Percentiles rank a stretch among this genome's conserved stretches.
Evolutionary conservation across 192 early-diverging fungal genomes (phyloP).

Genomic region (Coemansia guatemalensis): DNA sequence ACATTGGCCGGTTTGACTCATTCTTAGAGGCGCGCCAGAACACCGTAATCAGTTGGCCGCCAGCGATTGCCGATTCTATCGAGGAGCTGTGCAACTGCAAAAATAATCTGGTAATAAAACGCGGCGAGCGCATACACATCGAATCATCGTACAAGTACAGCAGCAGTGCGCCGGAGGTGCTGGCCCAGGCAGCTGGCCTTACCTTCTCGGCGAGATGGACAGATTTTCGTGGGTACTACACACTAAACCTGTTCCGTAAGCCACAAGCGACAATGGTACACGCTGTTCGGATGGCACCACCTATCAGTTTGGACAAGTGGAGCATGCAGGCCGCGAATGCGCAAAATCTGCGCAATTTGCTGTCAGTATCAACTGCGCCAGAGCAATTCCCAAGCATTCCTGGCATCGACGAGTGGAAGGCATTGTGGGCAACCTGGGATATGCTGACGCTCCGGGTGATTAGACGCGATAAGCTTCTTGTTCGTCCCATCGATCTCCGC

Average conservation of each 20-base stretch:
- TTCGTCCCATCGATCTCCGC: conserved; percentile 78
- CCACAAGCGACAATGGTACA: conserved; percentile 27
- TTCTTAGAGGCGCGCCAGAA: conserved; percentile 67
- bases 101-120: conserved; percentile 52
- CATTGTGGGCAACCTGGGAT: conserved; percentile 85
- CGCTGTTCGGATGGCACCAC: neutral
- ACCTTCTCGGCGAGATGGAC: conserved; percentile 54
- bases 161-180: conserved; percentile 51
- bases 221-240: conserved; percentile 57
- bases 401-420: conserved; percentile 66
- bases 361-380: neutral
- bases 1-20: conserved; percentile 75
- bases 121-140: conserved; percentile 83
- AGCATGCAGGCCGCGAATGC: conserved; percentile 3
- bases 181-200: conserved; percentile 56
- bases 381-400: conserved; percentile 56
- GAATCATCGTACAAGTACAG: conserved; percentile 90
- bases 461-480: conserved; percentile 53
- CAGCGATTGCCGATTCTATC: conserved; percentile 12
- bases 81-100: conserved; percentile 18
- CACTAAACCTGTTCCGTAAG: conserved; percentile 59
- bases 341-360: neutral
- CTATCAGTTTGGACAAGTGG: conserved; percentile 21
- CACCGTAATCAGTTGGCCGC: conserved; percentile 53
- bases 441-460: conserved; percentile 65